Percentiles rank a stretch among this genome's conserved stretches.
Conservation (phyloP, 2,329 filamentous ascomycete genomes). For the Cytospora piceicola region DNA sequence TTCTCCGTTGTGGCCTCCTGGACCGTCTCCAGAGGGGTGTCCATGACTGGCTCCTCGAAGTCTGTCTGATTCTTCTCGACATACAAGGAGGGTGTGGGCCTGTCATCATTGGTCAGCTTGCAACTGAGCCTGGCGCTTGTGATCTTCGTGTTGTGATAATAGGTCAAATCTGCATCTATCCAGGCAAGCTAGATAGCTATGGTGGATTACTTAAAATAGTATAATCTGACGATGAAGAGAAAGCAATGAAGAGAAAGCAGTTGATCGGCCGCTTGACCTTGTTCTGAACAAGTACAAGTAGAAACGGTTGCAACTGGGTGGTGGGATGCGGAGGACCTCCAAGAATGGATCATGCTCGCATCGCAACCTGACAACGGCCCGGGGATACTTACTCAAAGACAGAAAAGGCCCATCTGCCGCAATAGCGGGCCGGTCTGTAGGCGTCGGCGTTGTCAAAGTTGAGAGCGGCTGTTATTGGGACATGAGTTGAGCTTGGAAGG, state of each 20-base stretch:
- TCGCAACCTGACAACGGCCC: neutral
- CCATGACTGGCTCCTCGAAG: neutral
- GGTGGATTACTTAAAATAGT: neutral
- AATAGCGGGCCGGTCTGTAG: neutral
- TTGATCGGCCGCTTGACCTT: neutral
- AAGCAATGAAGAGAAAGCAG: neutral
- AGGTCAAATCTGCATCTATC: neutral
- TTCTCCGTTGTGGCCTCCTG: neutral
- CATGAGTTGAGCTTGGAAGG: neutral
- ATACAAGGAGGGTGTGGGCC: neutral
- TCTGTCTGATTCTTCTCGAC: neutral
- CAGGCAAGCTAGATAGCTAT: neutral
- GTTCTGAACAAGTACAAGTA: neutral
- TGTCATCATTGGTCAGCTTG: neutral
- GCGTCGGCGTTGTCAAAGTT: neutral
- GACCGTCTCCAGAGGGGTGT: neutral
- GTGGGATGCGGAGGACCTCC: neutral
- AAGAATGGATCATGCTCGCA: neutral
- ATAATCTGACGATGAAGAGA: neutral
- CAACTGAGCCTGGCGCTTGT: neutral
- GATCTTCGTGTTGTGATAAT: neutral
- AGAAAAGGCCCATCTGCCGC: neutral
- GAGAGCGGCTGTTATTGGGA: neutral
- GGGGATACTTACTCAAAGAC: neutral
- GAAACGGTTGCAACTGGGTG: neutral